phyloP scores from a whole-genome alignment of 805 yeast genomes.

The Grigorovia jiainica region DNA sequence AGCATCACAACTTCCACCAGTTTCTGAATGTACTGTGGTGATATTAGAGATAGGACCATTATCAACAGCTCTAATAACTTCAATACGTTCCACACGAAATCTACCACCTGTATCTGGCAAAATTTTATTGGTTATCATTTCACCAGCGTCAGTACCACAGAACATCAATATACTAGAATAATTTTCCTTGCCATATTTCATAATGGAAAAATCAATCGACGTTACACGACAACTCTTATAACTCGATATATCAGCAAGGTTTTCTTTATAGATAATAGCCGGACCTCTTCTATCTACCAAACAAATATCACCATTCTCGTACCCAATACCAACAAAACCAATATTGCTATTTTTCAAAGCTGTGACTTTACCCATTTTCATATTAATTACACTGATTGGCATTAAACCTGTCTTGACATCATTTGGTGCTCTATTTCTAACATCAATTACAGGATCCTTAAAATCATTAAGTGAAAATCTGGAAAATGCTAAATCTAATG shows the following conservation, averaged over 20 bases:
- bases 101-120: conserved; percentile 55
- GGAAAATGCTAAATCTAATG: conserved; percentile 18
- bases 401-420: conserved; percentile 50
- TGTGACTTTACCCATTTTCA: conserved; percentile 42
- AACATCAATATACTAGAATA: conserved; percentile 63
- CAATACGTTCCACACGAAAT: conserved; percentile 47
- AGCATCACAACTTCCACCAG: conserved; percentile 62
- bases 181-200: conserved; percentile 55
- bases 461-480: conserved; percentile 17
- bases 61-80: conserved; percentile 39
- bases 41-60: conserved; percentile 42
- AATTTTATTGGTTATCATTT: conserved; percentile 53
- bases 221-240: conserved; percentile 36
- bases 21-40: conserved; percentile 45
- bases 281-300: conserved; percentile 79
- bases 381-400: conserved; percentile 42
- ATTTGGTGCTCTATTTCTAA: conserved; percentile 44
- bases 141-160: conserved; percentile 74
- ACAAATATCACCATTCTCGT: conserved; percentile 61
- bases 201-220: conserved; percentile 60
- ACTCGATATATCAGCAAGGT: conserved; percentile 19
- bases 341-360: conserved; percentile 59
- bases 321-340: conserved; percentile 80
- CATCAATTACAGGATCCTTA: conserved; percentile 32
- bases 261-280: conserved; percentile 45